These are phyloP conservation scores for Cryphonectria carpinicola DNA, from an alignment of 2,329 filamentous ascomycete genomes.

Conservation along the genomic window DNA sequence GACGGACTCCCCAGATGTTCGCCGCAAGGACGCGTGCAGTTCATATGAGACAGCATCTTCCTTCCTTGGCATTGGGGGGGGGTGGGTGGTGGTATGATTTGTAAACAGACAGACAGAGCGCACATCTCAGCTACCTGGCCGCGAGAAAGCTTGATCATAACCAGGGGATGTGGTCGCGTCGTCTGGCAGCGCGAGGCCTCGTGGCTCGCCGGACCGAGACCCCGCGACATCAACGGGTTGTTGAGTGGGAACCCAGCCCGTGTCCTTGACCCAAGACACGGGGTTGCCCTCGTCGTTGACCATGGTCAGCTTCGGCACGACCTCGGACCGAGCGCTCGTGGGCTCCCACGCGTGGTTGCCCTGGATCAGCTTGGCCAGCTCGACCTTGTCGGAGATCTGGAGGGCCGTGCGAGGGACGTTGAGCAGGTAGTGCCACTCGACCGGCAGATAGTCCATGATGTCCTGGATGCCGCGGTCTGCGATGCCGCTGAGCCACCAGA, in stretches of 20 bases:
- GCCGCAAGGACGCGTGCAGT: neutral
- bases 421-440: constrained; percentile 47
- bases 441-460: constrained; percentile 45
- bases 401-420: constrained; percentile 47
- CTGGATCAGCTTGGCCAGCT: constrained; percentile 48
- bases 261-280: constrained; percentile 19
- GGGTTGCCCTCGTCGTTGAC: constrained; percentile 30
- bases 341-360: constrained; percentile 49
- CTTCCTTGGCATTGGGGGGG: neutral
- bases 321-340: constrained; percentile 14
- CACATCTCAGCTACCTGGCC: neutral
- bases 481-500: constrained; percentile 58
- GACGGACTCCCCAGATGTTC: neutral
- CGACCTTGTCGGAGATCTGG: constrained; percentile 37
- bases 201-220: neutral
- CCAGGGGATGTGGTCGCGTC: neutral
- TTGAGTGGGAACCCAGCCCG: constrained; percentile 10
- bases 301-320: constrained; percentile 9
- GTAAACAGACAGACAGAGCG: neutral
- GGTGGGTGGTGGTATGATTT: neutral
- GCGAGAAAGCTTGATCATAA: neutral
- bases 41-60: neutral
- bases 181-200: neutral
- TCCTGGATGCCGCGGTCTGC: constrained; percentile 50
- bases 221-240: neutral